A percentile compares a stretch with the other conserved stretches of the same genome.
These are phyloP conservation scores for Heracleum sosnowskyi DNA, from an alignment of 129 eudicot genomes.

Conservation along the genomic window DNA sequence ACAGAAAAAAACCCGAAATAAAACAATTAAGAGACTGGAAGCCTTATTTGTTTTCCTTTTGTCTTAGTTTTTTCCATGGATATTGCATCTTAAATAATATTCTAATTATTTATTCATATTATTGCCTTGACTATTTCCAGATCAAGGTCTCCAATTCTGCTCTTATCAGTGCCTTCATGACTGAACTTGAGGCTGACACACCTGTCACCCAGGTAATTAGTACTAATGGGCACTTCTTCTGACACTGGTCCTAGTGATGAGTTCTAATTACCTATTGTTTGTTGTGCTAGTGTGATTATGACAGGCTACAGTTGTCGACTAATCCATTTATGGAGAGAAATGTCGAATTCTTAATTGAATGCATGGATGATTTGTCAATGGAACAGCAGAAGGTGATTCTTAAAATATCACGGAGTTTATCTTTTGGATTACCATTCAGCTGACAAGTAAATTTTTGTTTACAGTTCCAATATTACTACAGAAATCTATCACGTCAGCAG, in stretches of 20 bases:
- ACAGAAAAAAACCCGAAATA: neutral
- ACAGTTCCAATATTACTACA: conserved; percentile 85
- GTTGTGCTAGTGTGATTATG: conserved; percentile 70
- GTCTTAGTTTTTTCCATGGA: neutral
- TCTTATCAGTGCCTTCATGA: conserved; percentile 84
- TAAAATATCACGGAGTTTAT: neutral
- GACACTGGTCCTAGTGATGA: neutral
- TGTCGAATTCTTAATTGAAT: conserved; percentile 85
- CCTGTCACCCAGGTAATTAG: conserved; percentile 71
- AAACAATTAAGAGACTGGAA: neutral
- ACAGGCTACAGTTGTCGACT: conserved; percentile 78
- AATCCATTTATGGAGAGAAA: conserved; percentile 86
- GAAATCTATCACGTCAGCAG: conserved; percentile 45
- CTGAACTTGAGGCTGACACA: conserved; percentile 79
- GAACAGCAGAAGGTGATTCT: conserved; percentile 81
- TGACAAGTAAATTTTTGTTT: conserved; percentile 9
- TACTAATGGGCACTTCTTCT: neutral
- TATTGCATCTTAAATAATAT: neutral
- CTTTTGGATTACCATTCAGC: neutral
- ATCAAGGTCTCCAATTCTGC: conserved; percentile 92
- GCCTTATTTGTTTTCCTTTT: neutral
- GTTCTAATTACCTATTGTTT: conserved; percentile 8
- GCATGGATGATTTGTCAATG: conserved; percentile 95
- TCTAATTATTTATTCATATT: neutral
- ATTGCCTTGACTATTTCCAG: conserved; percentile 23